Percentiles rank a stretch among this genome's conserved stretches.
Conservation (phyloP, 805 yeast genomes). For the Candida parachauliodes region DNA sequence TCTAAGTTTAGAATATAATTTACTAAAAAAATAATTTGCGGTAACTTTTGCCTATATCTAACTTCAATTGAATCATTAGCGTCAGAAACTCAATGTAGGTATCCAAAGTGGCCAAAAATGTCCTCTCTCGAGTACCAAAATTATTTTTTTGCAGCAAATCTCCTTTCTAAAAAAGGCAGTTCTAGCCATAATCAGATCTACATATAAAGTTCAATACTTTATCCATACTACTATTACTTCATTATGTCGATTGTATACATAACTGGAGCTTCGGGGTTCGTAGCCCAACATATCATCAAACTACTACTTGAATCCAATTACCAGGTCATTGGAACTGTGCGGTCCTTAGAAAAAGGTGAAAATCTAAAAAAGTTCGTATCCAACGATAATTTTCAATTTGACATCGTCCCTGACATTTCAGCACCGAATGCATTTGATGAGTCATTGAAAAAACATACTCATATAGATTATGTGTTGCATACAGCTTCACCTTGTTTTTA, state of each 20-base stretch:
- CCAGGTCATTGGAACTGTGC: constrained; percentile 49
- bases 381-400: constrained; percentile 21
- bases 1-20: too few relatives aligned
- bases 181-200: too few relatives aligned
- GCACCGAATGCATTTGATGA: constrained; percentile 44
- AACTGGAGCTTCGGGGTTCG: constrained; percentile 53
- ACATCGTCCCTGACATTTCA: constrained; percentile 30
- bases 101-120: too few relatives aligned
- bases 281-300: constrained; percentile 48
- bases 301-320: constrained; percentile 39
- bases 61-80: too few relatives aligned
- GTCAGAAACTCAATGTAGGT: too few relatives aligned
- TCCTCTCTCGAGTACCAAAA: too few relatives aligned
- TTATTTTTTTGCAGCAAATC: too few relatives aligned
- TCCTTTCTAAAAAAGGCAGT: too few relatives aligned
- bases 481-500: constrained; percentile 38
- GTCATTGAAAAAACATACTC: constrained; percentile 38
- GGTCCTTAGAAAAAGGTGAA: constrained; percentile 45
- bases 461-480: constrained; percentile 43
- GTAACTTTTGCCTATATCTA: too few relatives aligned
- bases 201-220: neutral
- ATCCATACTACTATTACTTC: too few relatives aligned
- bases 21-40: too few relatives aligned
- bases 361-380: constrained; percentile 19
- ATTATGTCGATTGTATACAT: constrained; percentile 31